A percentile compares a stretch with the other conserved stretches of the same genome.
Evolutionary conservation across 805 yeast genomes (phyloP).

Genomic region (Saccharomycopsis schoenii): DNA sequence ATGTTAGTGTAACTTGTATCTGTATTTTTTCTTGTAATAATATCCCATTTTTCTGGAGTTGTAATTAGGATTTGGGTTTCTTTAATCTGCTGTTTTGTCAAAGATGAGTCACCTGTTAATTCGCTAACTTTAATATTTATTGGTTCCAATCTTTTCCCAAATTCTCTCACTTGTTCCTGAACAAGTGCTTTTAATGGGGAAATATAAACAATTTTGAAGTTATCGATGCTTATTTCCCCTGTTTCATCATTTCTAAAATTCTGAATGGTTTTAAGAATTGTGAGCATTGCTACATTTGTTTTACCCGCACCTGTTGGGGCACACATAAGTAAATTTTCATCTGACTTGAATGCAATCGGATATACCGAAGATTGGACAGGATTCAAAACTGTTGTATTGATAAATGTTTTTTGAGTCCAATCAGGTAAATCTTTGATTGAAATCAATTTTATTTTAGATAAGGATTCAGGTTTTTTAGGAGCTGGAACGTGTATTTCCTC

Average conservation of each 20-base stretch:
- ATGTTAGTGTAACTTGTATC: conserved; percentile 55
- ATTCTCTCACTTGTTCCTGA: conserved; percentile 87
- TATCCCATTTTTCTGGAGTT: conserved; percentile 98
- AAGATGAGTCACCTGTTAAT: conserved; percentile 79
- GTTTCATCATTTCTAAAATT: conserved; percentile 37
- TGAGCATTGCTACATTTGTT: conserved; percentile 88
- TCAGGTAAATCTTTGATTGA: conserved; percentile 41
- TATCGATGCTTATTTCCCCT: conserved; percentile 42
- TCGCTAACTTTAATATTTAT: conserved; percentile 72
- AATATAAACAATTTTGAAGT: conserved; percentile 73
- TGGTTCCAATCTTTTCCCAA: conserved; percentile 53
- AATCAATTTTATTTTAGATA: conserved; percentile 13
- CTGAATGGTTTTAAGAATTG: conserved; percentile 55
- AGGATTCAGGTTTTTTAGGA: conserved; percentile 40
- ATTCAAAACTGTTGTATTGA: conserved; percentile 60
- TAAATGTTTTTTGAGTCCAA: conserved; percentile 74
- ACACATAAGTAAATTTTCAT: conserved; percentile 70
- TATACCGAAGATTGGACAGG: conserved; percentile 75
- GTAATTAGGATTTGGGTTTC: conserved; percentile 80
- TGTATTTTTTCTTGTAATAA: conserved; percentile 72
- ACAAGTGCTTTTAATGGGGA: conserved; percentile 94
- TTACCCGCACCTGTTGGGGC: conserved; percentile 99
- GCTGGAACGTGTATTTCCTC: conserved; percentile 93
- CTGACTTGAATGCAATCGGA: conserved; percentile 66
- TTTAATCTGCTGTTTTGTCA: conserved; percentile 64